Evolutionary conservation across 352 stramenopile genomes (phyloP).

Genomic region (Globisporangium parvum): DNA sequence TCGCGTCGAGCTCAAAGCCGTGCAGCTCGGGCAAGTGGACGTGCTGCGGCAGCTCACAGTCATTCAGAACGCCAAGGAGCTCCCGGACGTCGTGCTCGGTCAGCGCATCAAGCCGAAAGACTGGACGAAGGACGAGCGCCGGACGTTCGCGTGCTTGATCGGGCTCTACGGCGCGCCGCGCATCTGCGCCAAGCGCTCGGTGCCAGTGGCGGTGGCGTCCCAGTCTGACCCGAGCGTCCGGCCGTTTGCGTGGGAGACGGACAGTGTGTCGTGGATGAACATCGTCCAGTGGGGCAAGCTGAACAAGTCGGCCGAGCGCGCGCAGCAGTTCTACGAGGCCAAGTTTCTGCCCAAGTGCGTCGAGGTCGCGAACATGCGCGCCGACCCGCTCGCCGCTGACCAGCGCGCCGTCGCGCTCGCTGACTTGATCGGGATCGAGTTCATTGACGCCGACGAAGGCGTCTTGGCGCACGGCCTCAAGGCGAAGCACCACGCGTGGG

Average conservation of each 20-base stretch:
- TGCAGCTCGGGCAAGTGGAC: slow-evolving; percentile 79
- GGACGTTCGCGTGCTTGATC: slow-evolving; percentile 76
- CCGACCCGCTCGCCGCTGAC: slow-evolving; percentile 68
- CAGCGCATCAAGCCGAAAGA: slow-evolving; percentile 74
- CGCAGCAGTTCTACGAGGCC: slow-evolving; percentile 59
- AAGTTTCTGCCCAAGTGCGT: slow-evolving; percentile 71
- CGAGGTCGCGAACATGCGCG: slow-evolving; percentile 75
- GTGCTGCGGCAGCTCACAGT: slow-evolving; percentile 64
- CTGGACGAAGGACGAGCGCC: slow-evolving; percentile 84
- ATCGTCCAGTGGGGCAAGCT: slow-evolving; percentile 76
- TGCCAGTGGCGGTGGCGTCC: slow-evolving; percentile 16
- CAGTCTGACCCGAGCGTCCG: slow-evolving; percentile 10
- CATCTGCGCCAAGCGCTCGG: slow-evolving; percentile 60
- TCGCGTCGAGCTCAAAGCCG: slow-evolving; percentile 78
- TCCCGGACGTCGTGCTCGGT: slow-evolving; percentile 44
- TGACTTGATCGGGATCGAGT: slow-evolving; percentile 81
- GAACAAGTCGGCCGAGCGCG: slow-evolving; percentile 69
- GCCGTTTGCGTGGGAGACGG: slow-evolving; percentile 65
- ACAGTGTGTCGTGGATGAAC: slow-evolving; percentile 80
- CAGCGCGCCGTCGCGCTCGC: slow-evolving; percentile 66
- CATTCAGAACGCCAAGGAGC: slow-evolving; percentile 57
- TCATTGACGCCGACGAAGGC: slow-evolving; percentile 81
- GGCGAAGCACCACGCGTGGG: slow-evolving; percentile 78
- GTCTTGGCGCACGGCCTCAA: slow-evolving; percentile 80
- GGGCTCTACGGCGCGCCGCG: slow-evolving; percentile 65